These are phyloP conservation scores for Carpinus viminea DNA, from an alignment of 306 rosid genomes.

Conservation along the genomic window DNA sequence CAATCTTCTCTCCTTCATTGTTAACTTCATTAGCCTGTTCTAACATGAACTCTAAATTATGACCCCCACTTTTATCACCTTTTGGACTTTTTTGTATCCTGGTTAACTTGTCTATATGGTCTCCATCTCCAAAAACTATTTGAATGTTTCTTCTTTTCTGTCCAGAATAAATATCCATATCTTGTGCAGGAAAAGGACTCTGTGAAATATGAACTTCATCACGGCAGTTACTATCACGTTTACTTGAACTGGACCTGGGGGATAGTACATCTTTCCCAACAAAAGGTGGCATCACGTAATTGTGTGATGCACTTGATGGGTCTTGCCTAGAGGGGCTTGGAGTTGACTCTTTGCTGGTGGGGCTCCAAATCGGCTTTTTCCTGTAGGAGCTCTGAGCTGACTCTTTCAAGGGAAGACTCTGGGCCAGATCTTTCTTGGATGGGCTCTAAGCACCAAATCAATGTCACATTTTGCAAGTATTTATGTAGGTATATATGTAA, in stretches of 20 bases:
- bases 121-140: slow-evolving; percentile 33
- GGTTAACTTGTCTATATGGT: slow-evolving; percentile 31
- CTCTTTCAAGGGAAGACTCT: slow-evolving; percentile 41
- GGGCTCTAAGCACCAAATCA: slow-evolving; percentile 40
- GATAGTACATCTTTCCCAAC: slow-evolving; percentile 28
- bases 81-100: slow-evolving; percentile 40
- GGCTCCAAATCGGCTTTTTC: slow-evolving; percentile 21
- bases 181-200: slow-evolving; percentile 34
- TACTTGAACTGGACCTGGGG: slow-evolving; percentile 32
- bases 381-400: slow-evolving; percentile 25
- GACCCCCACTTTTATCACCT: slow-evolving; percentile 38
- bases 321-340: slow-evolving; percentile 34
- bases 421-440: slow-evolving; percentile 24
- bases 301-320: slow-evolving; percentile 28
- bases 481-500: background rate
- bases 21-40: slow-evolving; percentile 31
- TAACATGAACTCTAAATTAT: slow-evolving; percentile 26
- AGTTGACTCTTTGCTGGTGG: slow-evolving; percentile 37
- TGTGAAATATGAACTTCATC: slow-evolving; percentile 29
- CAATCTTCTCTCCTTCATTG: slow-evolving; percentile 42
- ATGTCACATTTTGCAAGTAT: slow-evolving; percentile 25
- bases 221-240: slow-evolving; percentile 31
- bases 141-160: slow-evolving; percentile 56
- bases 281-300: slow-evolving; percentile 22
- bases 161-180: slow-evolving; percentile 44